Evolutionary conservation across 1,139 yeast species (phyloP).

Genomic region (Pneumocystis jirovecii): DNA sequence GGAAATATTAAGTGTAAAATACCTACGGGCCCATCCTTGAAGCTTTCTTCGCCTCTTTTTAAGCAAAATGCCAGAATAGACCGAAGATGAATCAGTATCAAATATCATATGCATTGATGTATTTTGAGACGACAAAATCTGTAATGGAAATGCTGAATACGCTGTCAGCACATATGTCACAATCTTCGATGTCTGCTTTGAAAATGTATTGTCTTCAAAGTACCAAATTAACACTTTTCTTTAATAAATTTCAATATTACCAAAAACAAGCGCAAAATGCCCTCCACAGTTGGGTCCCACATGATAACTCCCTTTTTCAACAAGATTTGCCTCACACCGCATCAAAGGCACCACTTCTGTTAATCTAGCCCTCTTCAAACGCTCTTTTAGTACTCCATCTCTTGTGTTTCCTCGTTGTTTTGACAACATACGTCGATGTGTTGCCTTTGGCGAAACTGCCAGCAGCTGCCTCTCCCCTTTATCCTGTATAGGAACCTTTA

Average conservation of each 20-base stretch:
- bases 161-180: constrained; percentile 48
- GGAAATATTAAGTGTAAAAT: constrained; percentile 65
- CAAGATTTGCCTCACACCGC: constrained; percentile 21
- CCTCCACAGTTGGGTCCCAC: constrained; percentile 37
- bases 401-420: neutral
- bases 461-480: neutral
- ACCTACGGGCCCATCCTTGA: constrained; percentile 78
- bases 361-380: constrained; percentile 4
- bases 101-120: constrained; percentile 5
- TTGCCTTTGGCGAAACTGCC: neutral
- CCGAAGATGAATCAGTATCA: constrained; percentile 18
- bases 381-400: constrained; percentile 2
- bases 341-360: neutral
- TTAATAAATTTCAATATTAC: neutral
- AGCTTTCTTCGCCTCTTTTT: constrained; percentile 68
- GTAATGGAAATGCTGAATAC: constrained; percentile 3
- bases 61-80: constrained; percentile 57
- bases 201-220: constrained; percentile 76
- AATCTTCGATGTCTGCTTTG: constrained; percentile 71
- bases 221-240: constrained; percentile 46
- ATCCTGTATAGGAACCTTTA: neutral
- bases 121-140: neutral
- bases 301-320: constrained; percentile 22
- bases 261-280: constrained; percentile 16
- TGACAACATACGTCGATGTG: neutral